Evolutionary conservation across 495 filamentous ascomycete species (phyloP), one percentile per base, ranked within the genome.

Genomic region (Annulohypoxylon stygium): DNA sequence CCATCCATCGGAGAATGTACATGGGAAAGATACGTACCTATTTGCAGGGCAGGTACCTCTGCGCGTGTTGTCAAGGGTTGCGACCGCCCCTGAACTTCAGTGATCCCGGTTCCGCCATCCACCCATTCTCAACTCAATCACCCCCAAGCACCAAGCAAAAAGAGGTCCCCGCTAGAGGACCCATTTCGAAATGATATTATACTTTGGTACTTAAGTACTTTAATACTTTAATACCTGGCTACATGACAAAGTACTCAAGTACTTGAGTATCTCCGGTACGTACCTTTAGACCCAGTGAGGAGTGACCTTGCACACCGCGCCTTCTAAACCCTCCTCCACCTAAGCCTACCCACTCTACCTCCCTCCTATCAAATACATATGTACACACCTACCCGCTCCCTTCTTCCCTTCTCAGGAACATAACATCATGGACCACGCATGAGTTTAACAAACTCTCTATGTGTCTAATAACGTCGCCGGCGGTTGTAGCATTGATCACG

Each of bases 291-390:
- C 45, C 69, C 41, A 67, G 61, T 47, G 61, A 67, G 69, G 26
- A 65, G 68, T 59, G 59, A 45, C 67, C 72, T 76, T 70, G 69
- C 69, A 71, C 75, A 76, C 77, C 73, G 77, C 77, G 77, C 69
- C 74, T 75, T 79, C 70, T 69, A 58, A 34, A 14, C 39, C 39
- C 68, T 45, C 69, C 65, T 69, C 69, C 70, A 69, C 65, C 63
- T 65, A 60, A 60, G 41, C 61, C 58, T 67, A 50, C 75, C 71
- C 72, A 76, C 73, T 70, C 73, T 66, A 66, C 75, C 75, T 73
- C 74, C 64, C 71, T 75, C 75, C 65, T 73, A 74, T 73, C 71
- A 75, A 78, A 78, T 77, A 77, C 76, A 75, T 78, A 72, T 71
- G 72, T 76, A 71, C 72, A 75, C 73, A 75, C 65, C 73, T 75